A percentile compares a stretch with the other conserved stretches of the same genome.
phyloP scores from a whole-genome alignment of 768 basidiomycete species.

The Mycena crocata region DNA sequence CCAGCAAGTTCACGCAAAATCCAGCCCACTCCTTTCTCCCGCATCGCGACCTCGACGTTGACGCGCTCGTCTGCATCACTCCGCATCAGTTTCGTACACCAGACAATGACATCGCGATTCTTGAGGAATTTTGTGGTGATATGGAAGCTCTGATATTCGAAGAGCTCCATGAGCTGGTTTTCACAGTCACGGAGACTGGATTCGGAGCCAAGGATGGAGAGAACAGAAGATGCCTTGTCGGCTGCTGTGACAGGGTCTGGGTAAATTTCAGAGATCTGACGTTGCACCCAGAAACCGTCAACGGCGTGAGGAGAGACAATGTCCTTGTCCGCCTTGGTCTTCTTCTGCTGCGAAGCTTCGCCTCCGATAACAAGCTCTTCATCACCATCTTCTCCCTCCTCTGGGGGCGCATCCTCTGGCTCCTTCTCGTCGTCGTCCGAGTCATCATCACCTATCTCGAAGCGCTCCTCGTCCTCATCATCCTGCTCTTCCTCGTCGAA shows the following conservation, averaged over 20 bases:
- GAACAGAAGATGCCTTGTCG: slow-evolving; percentile 87
- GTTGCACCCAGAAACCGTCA: slow-evolving; percentile 99
- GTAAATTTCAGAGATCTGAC: slow-evolving; percentile 90
- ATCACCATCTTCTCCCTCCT: slow-evolving; percentile 59
- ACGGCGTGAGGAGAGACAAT: slow-evolving; percentile 90
- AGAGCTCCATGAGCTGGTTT: slow-evolving; percentile 96
- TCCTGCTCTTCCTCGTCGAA: slow-evolving; percentile 98
- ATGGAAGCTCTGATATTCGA: slow-evolving; percentile 93
- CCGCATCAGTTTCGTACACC: slow-evolving; percentile 97
- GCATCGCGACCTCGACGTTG: slow-evolving; percentile 97
- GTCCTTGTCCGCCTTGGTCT: slow-evolving; percentile 76
- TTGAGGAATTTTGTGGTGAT: slow-evolving; percentile 91
- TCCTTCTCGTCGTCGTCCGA: slow-evolving; percentile 82
- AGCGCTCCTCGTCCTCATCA: slow-evolving; percentile 91
- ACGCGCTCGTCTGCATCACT: slow-evolving; percentile 89
- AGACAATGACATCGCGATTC: slow-evolving; percentile 95
- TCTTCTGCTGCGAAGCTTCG: slow-evolving; percentile 63
- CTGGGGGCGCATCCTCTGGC: slow-evolving; percentile 54
- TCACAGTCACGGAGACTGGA: slow-evolving; percentile 92
- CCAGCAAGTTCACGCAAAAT: slow-evolving; percentile 91
- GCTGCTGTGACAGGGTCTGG: slow-evolving; percentile 95
- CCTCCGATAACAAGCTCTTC: slow-evolving; percentile 87
- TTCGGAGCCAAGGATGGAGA: slow-evolving; percentile 88
- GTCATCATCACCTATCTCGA: slow-evolving; percentile 86
- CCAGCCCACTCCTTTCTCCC: slow-evolving; percentile 97